Evolutionary conservation across 352 stramenopile genomes (phyloP), one percentile per base, ranked within the genome.

Genomic region (Elongisporangium prolatum): DNA sequence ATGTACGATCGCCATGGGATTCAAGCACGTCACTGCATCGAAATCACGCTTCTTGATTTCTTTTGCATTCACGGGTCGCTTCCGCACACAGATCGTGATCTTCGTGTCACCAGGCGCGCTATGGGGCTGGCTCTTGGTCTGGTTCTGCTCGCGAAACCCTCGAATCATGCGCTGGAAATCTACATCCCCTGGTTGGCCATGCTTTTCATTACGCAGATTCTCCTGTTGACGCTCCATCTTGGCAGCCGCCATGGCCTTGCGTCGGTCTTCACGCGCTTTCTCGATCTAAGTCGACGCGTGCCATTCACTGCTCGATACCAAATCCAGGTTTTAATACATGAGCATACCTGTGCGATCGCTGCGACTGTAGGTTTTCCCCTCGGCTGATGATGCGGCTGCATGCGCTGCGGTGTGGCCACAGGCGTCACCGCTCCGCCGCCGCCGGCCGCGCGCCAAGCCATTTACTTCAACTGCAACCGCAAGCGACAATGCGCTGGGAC

Each of bases 71-170:
- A 99, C 82, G 0, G 96, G 96, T 17, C 96, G 84, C 71, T 99
- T 99, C 47, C 96, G 86, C 47, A 99, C 93, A 52, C 97, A 96
- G 18, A 99, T 98, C 24, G 90, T 92, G 69, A 99, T 98, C 66
- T 96, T 95, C 16, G 73, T 89, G 49, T 94, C 81, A 4, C 69
- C 80, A 3, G 74, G 64, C 10, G 67, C 56, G 0, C 68, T 64
- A 48, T 93, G 84, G 3, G 65, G 54, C 25, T 72, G 58, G 11
- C 60, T 71, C 57, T 89, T 85, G 53, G 87, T 72, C 40, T 65
- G 58, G 52, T 91, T 89, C 56, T 92, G 78, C 59, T 94, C 84
- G 4, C 87, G 78, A 53, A 95, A 97, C 52, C 72, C 66, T 48
- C 85, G 81, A 59, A 97, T 96, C 88, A 97, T 96, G 60, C 88